Conservation (phyloP, 1,284 basidiomycete species). For the Fomitopsis betulina region DNA sequence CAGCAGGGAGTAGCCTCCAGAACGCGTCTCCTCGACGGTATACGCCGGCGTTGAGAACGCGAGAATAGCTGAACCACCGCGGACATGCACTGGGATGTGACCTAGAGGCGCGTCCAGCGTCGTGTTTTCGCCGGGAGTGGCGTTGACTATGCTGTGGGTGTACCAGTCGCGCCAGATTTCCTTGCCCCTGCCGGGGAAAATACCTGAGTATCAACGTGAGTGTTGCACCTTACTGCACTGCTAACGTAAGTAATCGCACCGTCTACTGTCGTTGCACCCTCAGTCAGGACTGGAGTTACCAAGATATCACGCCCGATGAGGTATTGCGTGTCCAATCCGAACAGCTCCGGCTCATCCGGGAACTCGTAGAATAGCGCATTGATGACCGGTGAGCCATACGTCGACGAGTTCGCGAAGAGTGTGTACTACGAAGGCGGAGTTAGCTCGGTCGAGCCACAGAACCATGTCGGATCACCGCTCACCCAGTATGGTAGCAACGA, state of each 20-base stretch:
- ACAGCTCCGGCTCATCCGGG: constrained; percentile 62
- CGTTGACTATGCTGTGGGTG: constrained; percentile 52
- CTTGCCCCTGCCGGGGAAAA: constrained; percentile 58
- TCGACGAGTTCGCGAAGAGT: constrained; percentile 67
- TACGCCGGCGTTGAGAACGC: constrained; percentile 52
- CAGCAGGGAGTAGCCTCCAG: constrained; percentile 50
- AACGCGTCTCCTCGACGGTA: constrained; percentile 52
- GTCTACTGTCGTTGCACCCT: constrained; percentile 50
- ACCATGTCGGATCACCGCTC: constrained; percentile 15
- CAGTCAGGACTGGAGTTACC: constrained; percentile 68
- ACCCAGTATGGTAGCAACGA: constrained; percentile 74
- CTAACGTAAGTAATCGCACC: constrained; percentile 28
- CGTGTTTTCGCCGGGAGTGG: constrained; percentile 33
- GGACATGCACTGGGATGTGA: constrained; percentile 68
- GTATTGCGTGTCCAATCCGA: constrained; percentile 65
- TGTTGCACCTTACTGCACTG: no score
- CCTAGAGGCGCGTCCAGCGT: constrained; percentile 56
- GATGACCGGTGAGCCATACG: constrained; percentile 60
- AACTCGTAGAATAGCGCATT: constrained; percentile 77
- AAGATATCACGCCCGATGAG: constrained; percentile 66
- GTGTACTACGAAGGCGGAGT: constrained; percentile 46
- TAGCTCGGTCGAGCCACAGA: neutral
- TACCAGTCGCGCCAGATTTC: constrained; percentile 76
- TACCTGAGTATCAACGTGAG: constrained; percentile 30
- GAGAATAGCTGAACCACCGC: constrained; percentile 54